A percentile compares a stretch with the other conserved stretches of the same genome.
phyloP scores from a whole-genome alignment of 768 basidiomycete genomes.

The Mycena galericulata region DNA sequence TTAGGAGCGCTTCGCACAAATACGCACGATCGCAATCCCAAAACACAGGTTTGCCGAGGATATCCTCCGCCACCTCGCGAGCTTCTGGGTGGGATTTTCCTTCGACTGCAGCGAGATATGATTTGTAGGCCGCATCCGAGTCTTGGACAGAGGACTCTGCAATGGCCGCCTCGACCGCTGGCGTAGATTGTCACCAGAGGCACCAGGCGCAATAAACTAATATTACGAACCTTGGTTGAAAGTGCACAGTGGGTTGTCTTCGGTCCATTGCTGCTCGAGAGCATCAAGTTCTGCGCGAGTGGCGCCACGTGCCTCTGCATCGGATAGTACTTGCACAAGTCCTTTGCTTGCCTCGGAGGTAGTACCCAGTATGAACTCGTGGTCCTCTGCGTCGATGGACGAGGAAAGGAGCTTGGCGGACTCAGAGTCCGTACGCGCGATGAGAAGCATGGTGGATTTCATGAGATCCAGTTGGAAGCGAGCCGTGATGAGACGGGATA shows the following conservation, averaged over 20 bases:
- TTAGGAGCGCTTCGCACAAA: not conserved
- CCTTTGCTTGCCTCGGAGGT: conserved; percentile 58
- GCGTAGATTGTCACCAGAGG: not conserved
- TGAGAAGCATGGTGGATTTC: conserved; percentile 87
- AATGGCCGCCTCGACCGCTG: conserved; percentile 74
- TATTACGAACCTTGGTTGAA: conserved; percentile 78
- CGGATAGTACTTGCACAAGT: conserved; percentile 77
- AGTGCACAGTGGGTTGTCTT: conserved; percentile 75
- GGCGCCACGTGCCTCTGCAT: conserved; percentile 73
- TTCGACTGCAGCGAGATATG: conserved; percentile 66
- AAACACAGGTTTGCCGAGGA: conserved; percentile 75
- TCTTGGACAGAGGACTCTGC: conserved; percentile 58
- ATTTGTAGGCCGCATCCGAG: conserved; percentile 66
- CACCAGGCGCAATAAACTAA: no score
- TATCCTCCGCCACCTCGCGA: conserved; percentile 77
- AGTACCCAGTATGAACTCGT: conserved; percentile 80
- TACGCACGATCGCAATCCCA: conserved; percentile 92
- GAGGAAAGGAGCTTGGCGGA: conserved; percentile 87
- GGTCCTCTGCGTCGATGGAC: conserved; percentile 85
- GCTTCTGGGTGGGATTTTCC: conserved; percentile 83
- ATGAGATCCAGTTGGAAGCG: conserved; percentile 94
- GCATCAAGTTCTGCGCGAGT: conserved; percentile 76
- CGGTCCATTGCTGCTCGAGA: conserved; percentile 83
- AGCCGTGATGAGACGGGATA: conserved; percentile 85
- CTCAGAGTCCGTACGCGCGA: conserved; percentile 94